These are phyloP conservation scores for Eucalyptus globulus DNA, from an alignment of 345 rosid genomes.

Conservation along the genomic window DNA sequence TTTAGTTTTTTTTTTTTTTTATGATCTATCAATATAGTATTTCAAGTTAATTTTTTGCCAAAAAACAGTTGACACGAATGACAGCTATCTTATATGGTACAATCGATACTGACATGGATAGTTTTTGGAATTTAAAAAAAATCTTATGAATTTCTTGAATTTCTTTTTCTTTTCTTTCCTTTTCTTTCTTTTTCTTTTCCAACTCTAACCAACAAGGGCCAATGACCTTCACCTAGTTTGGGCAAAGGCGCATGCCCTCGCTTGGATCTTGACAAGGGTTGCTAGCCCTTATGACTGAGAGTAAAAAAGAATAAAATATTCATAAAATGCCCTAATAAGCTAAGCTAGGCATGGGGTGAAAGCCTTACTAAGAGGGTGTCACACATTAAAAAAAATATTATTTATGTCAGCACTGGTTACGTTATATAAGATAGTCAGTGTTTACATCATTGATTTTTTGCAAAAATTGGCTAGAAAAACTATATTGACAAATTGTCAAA, in stretches of 20 bases:
- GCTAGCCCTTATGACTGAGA: not conserved
- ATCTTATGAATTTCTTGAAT: too few relatives aligned
- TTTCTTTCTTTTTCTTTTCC: not conserved
- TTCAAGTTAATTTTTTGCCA: not conserved
- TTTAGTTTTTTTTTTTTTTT: not conserved
- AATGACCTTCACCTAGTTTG: not conserved
- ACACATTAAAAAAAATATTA: not conserved
- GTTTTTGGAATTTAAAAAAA: too few relatives aligned
- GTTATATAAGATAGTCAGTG: accelerated
- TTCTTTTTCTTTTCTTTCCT: too few relatives aligned
- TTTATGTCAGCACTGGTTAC: accelerated
- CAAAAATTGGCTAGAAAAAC: not conserved
- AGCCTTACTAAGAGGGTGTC: not conserved
- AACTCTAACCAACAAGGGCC: too few relatives aligned
- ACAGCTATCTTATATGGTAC: accelerated
- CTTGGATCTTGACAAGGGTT: not conserved
- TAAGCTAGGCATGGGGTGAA: not conserved
- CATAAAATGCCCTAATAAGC: not conserved
- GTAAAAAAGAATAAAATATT: too few relatives aligned
- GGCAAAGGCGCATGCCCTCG: accelerated
- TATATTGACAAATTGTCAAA: not conserved
- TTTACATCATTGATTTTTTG: accelerated
- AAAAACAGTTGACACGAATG: accelerated
- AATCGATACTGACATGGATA: accelerated
- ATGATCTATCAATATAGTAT: too few relatives aligned